Evolutionary conservation across 1,284 basidiomycete genomes (phyloP), one percentile per base, ranked within the genome.

Genomic region (Bondarzewia mesenterica): DNA sequence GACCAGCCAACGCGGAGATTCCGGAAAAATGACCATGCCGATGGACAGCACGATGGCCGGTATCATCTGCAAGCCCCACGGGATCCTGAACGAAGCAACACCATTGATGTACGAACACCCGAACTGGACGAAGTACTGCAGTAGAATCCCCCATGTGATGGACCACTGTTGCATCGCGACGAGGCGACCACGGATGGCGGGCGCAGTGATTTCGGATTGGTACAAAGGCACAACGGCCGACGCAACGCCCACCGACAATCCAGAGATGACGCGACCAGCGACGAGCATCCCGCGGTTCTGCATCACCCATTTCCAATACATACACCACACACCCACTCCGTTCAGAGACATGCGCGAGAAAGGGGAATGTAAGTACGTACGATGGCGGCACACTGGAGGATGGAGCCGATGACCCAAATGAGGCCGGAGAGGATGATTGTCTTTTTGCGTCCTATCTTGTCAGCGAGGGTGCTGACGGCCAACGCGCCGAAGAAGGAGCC

Each of bases 101-200:
- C 84, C 80, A 23, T 80, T 60, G 60, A 87, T 81, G 61, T 85
- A 84, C 1, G 82, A 85, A 61, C 80, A 86, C 4, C 82, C 85
- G 54, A 85, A 84, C 57, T 84, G 75, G 54, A 85, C 71, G 61
- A 87, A 85, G 65, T 85, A 85, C 53, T 85, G 82, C 42, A 87
- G 64, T 50, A 86, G 70, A 57, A 86, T 85, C 63, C 82, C 84
- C 80, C 82, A 84, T 0, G 84, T 85, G 58, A 85, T 85, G 6
- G 80, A 77, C 71, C 85, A 87, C 71, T 89, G 86, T 59, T 89
- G 85, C 50, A 89, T 65, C 5, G 85, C 79, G 37, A 89, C 82
- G 53, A 88, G 73, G 29, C 84, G 79, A 35, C 86, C 86, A 58
- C 87, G 82, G 57, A 88, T 82, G 16, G 72, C 62, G 20, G 83